Evolutionary conservation across 352 stramenopile species (phyloP), one percentile per base, ranked within the genome.

Genomic region (Pythium scleroteichum): DNA sequence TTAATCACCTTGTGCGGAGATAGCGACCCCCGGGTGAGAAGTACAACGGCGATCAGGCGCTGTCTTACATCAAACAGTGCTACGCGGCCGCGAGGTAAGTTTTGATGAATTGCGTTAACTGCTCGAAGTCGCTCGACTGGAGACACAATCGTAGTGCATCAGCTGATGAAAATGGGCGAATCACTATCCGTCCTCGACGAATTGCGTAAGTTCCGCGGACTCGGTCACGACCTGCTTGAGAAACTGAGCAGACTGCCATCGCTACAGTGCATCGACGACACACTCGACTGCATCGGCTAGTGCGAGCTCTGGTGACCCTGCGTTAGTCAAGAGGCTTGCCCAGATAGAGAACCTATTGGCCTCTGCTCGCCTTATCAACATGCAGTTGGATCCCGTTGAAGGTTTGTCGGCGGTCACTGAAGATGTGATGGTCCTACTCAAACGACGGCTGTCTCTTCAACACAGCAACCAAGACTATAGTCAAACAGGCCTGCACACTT

Each of bases 21-120:
- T 23, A 81, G 70, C 58, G 70, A 38, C 63, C 67, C 1, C 39
- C 66, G 19, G 68, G 71, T 0, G 87, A 94, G 51, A 87, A 86
- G 48, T 96, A 95, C 64, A 75, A 86, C 23, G 66, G 82, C 0
- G 86, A 95, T 26, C 84, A 97, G 29, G 85, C 88, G 2, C 65
- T 90, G 52, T 53, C 73, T 23, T 95, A 92, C 54, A 91, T 96
- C 63, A 93, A 93, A 60, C 85, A 94, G 56, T 95, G 85, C 72
- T 96, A 96, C 64, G 80, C 85, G 16, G 84, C 85, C 16, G 86
- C 88, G 4, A 93, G 81, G 76, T 92, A 60, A 13, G 49, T 14
- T 12, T 19, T 4, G 20, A 1, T 16, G 22, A 3, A n/a, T n/a
- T n/a, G n/a, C n/a, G n/a, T n/a, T n/a, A n/a, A n/a, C n/a, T n/a